Percentiles rank a stretch among this genome's conserved stretches.
These are phyloP conservation scores for Neolentinus lepideus DNA, from an alignment of 1,284 basidiomycete species.

Conservation along the genomic window DNA sequence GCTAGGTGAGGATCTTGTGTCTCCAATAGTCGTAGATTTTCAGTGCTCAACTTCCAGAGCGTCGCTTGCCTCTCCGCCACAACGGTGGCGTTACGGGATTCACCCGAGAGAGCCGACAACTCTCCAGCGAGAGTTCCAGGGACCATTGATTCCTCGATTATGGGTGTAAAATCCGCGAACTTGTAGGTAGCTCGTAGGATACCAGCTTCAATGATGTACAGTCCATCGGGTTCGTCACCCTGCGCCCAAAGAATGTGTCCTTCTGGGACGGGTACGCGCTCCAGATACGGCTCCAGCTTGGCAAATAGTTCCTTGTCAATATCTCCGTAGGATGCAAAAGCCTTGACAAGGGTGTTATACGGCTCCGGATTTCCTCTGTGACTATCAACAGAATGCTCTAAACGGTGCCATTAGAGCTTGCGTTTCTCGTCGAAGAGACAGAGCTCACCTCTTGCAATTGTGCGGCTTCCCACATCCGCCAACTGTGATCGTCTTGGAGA, in stretches of 20 bases:
- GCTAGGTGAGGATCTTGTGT: slow-evolving; percentile 60
- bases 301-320: slow-evolving; percentile 41
- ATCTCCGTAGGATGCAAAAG: slow-evolving; percentile 64
- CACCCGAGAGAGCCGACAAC: slow-evolving; percentile 71
- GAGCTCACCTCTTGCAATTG: slow-evolving; percentile 49
- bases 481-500: slow-evolving; percentile 75
- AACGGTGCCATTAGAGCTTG: not conserved
- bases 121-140: slow-evolving; percentile 89
- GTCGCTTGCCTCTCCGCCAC: slow-evolving; percentile 72
- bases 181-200: slow-evolving; percentile 75
- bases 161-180: slow-evolving; percentile 61
- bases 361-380: slow-evolving; percentile 34
- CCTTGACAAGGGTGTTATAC: slow-evolving; percentile 63
- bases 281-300: slow-evolving; percentile 69
- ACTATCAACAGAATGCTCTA: slow-evolving; percentile 20
- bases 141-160: slow-evolving; percentile 86
- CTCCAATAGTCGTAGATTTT: slow-evolving; percentile 54
- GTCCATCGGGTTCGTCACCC: slow-evolving; percentile 69
- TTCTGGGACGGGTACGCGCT: slow-evolving; percentile 46
- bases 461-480: slow-evolving; percentile 70
- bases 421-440: not conserved
- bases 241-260: slow-evolving; percentile 74
- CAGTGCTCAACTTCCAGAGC: slow-evolving; percentile 71
- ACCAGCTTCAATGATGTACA: slow-evolving; percentile 84
- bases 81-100: slow-evolving; percentile 80